Base-by-base conservation (phyloP, 495 filamentous ascomycete species). In the Penicilliopsis zonata region DNA sequence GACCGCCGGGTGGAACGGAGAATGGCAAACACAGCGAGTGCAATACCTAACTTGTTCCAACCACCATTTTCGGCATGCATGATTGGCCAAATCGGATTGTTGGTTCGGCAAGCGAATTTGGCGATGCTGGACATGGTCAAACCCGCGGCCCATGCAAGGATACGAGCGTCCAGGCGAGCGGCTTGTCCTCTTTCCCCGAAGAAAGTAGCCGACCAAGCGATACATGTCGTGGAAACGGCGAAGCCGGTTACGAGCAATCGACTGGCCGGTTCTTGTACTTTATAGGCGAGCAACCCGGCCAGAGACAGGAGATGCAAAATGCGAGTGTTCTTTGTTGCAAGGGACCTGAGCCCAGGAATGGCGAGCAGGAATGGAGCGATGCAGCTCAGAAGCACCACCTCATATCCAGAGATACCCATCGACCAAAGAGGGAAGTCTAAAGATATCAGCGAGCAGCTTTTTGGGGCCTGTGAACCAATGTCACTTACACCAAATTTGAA, bases 341-440 rank as follows among this genome's bases (percentile, higher is more conserved):
- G 52, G 18, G 69, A 71, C 23, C 82, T 78, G 24, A 95, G 29
- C 2, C 78, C 66, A 18, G 59, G 65, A 35, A 88, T 78, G 16
- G 66, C 72, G 18, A 96, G 78, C n/a, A 95, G 53, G 14, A 86
- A 61, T 0, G 92, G 90, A 4, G 86, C 81, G 31, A 85, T 47
- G n/a, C 80, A 86, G 39, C 69, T 69, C 70, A 94, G 74, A 52
- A 99, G 74, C 38, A 88, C 65, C 16, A 78, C 78, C 59, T 99
- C 92, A 42, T 93, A 95, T 35, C 92, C 92, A 5, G 92, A 99
- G 38, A 99, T 86, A 36, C 92, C 92, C 92, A 99, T 96, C 53
- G 95, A 76, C 92, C 92, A 99, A n/a, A 99, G 72, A 10, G 90
- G 90, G 49, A 99, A 99, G 51, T 93, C 82, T 86, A 39, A 27